Percentiles rank a stretch among this genome's conserved stretches.
phyloP scores from a whole-genome alignment of 495 filamentous ascomycete genomes.

The Copromyces sp. region DNA sequence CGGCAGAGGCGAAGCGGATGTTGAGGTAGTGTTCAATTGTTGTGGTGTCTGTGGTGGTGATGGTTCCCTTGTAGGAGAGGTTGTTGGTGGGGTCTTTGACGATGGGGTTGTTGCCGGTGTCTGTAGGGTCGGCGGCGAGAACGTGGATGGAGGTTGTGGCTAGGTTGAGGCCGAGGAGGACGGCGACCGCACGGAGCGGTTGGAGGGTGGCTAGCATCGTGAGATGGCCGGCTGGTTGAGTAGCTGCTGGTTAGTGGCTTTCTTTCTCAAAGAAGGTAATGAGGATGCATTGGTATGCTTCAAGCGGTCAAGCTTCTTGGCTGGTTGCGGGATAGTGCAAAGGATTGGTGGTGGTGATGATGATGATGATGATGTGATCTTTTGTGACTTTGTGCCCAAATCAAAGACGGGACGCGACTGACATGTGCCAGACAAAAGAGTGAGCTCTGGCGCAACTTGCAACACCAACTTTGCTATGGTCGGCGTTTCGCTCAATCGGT shows the following conservation, averaged over 20 bases:
- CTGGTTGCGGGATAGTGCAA: neutral
- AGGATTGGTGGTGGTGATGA: neutral
- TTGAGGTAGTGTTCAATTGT: conserved; percentile 31
- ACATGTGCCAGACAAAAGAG: neutral
- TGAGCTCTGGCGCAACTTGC: too few relatives aligned
- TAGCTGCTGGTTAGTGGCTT: neutral
- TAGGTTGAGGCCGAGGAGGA: neutral
- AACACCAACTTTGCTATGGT: too few relatives aligned
- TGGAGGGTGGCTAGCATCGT: neutral
- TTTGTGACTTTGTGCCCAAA: neutral
- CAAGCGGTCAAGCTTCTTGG: neutral
- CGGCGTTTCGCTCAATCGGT: neutral
- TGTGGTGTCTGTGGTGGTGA: neutral
- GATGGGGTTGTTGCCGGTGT: neutral
- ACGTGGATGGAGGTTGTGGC: neutral
- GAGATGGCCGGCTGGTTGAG: neutral
- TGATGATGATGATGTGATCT: neutral
- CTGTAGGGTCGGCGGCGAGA: neutral
- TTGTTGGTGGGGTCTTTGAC: neutral
- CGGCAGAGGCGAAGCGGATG: conserved; percentile 32
- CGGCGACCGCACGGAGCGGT: neutral
- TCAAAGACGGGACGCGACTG: neutral
- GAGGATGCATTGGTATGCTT: neutral
- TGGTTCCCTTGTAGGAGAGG: neutral
- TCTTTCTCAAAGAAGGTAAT: neutral